Conservation (phyloP, 1,139 yeast species). For the Nadsonia starkeyi-henricii region DNA sequence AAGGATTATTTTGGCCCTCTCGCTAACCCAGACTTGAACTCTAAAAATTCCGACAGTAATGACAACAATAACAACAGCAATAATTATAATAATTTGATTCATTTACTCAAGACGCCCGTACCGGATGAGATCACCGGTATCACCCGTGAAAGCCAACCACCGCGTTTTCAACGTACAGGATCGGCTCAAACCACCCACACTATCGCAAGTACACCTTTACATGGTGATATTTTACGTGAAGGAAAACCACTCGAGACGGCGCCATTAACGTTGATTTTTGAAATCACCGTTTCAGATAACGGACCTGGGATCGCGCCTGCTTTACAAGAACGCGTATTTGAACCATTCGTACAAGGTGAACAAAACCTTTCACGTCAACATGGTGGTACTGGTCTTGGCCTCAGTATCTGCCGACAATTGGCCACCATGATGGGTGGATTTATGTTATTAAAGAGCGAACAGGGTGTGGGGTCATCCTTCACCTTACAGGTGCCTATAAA, state of each 20-base stretch:
- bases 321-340: slow-evolving; percentile 73
- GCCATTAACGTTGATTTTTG: slow-evolving; percentile 23
- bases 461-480: slow-evolving; percentile 72
- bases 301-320: slow-evolving; percentile 86
- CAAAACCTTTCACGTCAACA: slow-evolving; percentile 82
- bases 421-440: slow-evolving; percentile 67
- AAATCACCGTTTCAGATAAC: slow-evolving; percentile 64
- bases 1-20: too few species aligned
- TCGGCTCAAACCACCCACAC: too few species aligned
- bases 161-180: too few species aligned
- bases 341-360: slow-evolving; percentile 94
- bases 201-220: too few species aligned
- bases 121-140: too few species aligned
- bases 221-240: too few species aligned
- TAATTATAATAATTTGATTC: background rate
- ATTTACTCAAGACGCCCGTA: background rate
- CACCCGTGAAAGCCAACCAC: too few species aligned
- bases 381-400: slow-evolving; percentile 93
- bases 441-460: slow-evolving; percentile 49
- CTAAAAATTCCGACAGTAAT: background rate
- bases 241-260: background rate
- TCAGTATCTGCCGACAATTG: slow-evolving; percentile 82
- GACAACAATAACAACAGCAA: background rate
- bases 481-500: slow-evolving; percentile 65
- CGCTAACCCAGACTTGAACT: background rate